Evolutionary conservation across 164 flowering plant genomes (phyloP), one percentile per base, ranked within the genome.

Genomic region (Vitis amurensis): DNA sequence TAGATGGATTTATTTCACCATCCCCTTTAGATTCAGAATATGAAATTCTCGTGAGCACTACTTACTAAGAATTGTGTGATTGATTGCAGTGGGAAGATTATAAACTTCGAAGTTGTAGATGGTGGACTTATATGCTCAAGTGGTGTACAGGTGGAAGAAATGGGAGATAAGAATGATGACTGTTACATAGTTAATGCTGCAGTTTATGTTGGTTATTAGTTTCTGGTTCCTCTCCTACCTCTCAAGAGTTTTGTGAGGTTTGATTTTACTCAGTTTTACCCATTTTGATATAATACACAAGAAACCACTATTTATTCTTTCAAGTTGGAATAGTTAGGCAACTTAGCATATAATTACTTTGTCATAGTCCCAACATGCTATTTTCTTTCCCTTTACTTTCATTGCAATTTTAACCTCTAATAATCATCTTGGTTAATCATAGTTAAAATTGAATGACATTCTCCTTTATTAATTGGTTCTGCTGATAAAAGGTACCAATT

Each of bases 101-200:
- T 85, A 72, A 84, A 79, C 29, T 76, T 91, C 58, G 97, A 92
- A 64, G 92, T 90, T 55, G 97, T 88, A 51, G 97, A 94, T 79
- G 98, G 98, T 58, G 98, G 98, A 62, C 80, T 94, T 49, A 81
- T 94, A 69, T 92, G 98, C 90, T 94, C 98, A 8, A 92, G 97
- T 71, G 97, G 97, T 52, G 92, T 88, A 63, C 77, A 67, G 63
- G 90, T 94, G 68, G 98, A 94, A 78, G 97, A 90, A 84, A 91
- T 94, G 97, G 98, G 97, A 71, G 97, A 94, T 68, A 92, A 88
- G 75, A 92, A 87, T 72, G 98, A 94, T 59, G 93, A 92, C 51
- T 94, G 98, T 74, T 94, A 92, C 81, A 79, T 94, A 55, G 98
- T 94, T 63, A 94, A 94, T 84, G 97, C 97, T 58, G 97, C 97